Evolutionary conservation across 495 filamentous ascomycete genomes (phyloP).

Genomic region (Amorphotheca resinae): DNA sequence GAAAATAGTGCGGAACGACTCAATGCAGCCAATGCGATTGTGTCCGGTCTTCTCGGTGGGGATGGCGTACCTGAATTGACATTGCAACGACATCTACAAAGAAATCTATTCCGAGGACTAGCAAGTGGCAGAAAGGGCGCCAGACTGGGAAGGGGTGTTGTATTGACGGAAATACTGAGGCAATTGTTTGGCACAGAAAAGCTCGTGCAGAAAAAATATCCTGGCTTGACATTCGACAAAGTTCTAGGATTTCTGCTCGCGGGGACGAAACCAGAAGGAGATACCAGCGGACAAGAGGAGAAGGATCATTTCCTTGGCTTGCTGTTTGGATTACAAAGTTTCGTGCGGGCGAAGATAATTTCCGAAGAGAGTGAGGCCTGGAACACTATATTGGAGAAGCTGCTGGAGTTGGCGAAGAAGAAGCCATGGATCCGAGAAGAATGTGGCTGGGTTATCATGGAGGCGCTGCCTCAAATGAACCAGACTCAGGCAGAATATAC

Average conservation of each 20-base stretch:
- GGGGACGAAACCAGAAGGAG: constrained; percentile 51
- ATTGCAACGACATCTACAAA: constrained; percentile 39
- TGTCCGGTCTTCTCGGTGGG: constrained; percentile 28
- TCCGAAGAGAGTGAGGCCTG: constrained; percentile 47
- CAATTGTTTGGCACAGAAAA: constrained; percentile 42
- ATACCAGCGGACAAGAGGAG: constrained; percentile 66
- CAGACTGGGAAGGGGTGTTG: constrained; percentile 80
- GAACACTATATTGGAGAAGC: constrained; percentile 44
- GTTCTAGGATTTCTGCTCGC: constrained; percentile 53
- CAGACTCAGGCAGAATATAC: constrained; percentile 44
- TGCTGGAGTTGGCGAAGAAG: constrained; percentile 44
- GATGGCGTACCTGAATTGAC: constrained; percentile 30
- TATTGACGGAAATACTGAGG: constrained; percentile 67
- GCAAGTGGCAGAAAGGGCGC: constrained; percentile 85
- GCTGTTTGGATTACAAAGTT: constrained; percentile 74
- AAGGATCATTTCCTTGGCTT: constrained; percentile 74
- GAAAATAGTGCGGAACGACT: constrained; percentile 38
- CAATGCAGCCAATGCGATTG: constrained; percentile 35
- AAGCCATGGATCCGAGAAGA: constrained; percentile 86
- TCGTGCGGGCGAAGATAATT: constrained; percentile 66
- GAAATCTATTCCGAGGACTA: constrained; percentile 71
- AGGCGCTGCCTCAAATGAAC: constrained; percentile 36
- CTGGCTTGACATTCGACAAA: constrained; percentile 38
- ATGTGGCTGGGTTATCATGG: constrained; percentile 60
- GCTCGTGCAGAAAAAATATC: constrained; percentile 30